Evolutionary conservation across 2,329 filamentous ascomycete species (phyloP), one percentile per base, ranked within the genome.

Genomic region (Neonectria punicea): DNA sequence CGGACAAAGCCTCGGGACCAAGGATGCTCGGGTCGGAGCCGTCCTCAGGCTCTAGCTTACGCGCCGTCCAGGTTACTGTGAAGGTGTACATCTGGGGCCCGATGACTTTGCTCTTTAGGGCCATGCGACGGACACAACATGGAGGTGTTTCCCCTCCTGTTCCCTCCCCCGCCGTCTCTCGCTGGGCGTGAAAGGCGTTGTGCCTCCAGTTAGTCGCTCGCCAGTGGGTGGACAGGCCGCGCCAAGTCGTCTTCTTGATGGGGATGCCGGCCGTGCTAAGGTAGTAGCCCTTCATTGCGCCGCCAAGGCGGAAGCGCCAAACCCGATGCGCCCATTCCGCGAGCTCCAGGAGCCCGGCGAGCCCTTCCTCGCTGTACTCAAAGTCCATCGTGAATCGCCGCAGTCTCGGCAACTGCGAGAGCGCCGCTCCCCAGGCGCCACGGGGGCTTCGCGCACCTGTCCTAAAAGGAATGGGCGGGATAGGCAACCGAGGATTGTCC

Each of bases 301-400:
- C 66, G 8, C 59, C 63, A 5, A 68, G 59, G 16, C 66, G 63
- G 32, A 68, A 68, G 4, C 55, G 57, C 66, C 66, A 68, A 25
- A 66, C 66, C 6, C 59, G 59, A n/a, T 68, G 66, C 4, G 63
- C 66, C 66, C 66, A 66, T 49, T 66, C 49, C 4, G 60, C 53
- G 7, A 66, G 53, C 7, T 61, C 43, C 20, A 54, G 30, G 10
- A 66, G 43, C 25, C 8, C 36, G 6, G 41, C 2, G 4, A 66
- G 60, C 5, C 39, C 47, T 8, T 63, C 36, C 8, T 68, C 66
- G 16, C 34, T 61, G 14, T 66, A 43, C 20, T 68, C 66, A 39
- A 68, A 63, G 20, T 56, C 53, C 28, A 68, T 61, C 3, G 53
- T 56, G 28, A 66, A 55, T 44, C 63, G 59, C n/a, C 22, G 30